Conservation (phyloP, 176 grass and related monocot genomes). For the Oryza meridionalis region DNA sequence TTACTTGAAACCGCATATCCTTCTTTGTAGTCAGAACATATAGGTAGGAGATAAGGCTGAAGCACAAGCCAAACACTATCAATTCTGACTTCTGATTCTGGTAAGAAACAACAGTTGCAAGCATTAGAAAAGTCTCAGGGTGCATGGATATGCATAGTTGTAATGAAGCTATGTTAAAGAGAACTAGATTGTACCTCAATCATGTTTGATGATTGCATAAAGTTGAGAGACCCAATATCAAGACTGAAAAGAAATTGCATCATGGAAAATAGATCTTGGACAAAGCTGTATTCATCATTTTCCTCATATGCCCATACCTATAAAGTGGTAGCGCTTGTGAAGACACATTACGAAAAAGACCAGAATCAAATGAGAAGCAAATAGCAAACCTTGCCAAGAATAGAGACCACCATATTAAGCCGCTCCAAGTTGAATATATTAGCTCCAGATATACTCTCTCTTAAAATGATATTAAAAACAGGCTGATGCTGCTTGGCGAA, state of each 20-base stretch:
- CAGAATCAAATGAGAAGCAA: conserved; percentile 41
- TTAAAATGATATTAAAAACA: conserved; percentile 75
- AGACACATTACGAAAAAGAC: conserved; percentile 17
- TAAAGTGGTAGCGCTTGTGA: conserved; percentile 24
- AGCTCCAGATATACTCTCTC: conserved; percentile 67
- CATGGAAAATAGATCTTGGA: conserved; percentile 82
- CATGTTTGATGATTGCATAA: conserved; percentile 67
- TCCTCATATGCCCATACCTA: conserved; percentile 97
- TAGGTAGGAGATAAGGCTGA: conserved; percentile 78
- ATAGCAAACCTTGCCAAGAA: conserved; percentile 84
- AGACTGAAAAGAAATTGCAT: conserved; percentile 70
- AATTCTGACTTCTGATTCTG: conserved; percentile 86
- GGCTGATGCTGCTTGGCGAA: conserved; percentile 78
- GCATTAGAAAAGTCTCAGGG: conserved; percentile 46
- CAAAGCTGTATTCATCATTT: conserved; percentile 82
- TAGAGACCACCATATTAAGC: conserved; percentile 79
- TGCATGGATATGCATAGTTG: conserved; percentile 1
- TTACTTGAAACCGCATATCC: conserved; percentile 69
- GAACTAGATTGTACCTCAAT: conserved; percentile 65
- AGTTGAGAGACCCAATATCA: conserved; percentile 59
- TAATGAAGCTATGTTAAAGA: conserved; percentile 1
- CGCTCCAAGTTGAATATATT: conserved; percentile 74
- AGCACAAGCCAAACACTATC: conserved; percentile 69
- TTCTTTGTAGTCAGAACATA: conserved; percentile 86
- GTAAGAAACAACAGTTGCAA: conserved; percentile 33